Evolutionary conservation across 805 yeast genomes (phyloP).

Genomic region (Candida pini): DNA sequence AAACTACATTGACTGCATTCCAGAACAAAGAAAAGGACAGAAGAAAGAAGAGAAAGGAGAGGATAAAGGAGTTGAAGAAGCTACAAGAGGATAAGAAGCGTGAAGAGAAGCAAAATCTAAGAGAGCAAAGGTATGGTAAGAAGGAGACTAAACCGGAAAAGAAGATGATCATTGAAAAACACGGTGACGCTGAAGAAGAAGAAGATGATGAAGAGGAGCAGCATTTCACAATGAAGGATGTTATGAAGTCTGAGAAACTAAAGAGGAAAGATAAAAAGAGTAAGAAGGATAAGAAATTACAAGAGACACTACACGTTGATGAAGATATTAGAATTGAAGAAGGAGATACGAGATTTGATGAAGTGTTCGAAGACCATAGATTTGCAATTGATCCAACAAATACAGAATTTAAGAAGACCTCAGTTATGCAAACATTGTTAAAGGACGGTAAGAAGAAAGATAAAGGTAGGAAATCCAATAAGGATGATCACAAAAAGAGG

Average conservation of each 20-base stretch:
- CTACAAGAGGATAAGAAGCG: slow-evolving; percentile 47
- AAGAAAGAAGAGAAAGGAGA: slow-evolving; percentile 76
- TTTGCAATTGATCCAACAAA: slow-evolving; percentile 92
- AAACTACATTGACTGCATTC: slow-evolving; percentile 71
- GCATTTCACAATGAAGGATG: slow-evolving; percentile 78
- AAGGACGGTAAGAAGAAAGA: slow-evolving; percentile 63
- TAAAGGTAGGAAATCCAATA: slow-evolving; percentile 15
- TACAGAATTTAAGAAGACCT: slow-evolving; percentile 85
- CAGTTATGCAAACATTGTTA: slow-evolving; percentile 79
- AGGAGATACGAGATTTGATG: slow-evolving; percentile 79
- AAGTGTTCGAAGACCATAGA: slow-evolving; percentile 76
- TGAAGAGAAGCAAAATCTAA: slow-evolving; percentile 29
- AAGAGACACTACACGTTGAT: slow-evolving; percentile 35
- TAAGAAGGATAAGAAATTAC: slow-evolving; percentile 45
- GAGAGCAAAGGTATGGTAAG: slow-evolving; percentile 23
- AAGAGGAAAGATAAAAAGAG: slow-evolving; percentile 45
- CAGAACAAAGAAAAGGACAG: slow-evolving; percentile 91
- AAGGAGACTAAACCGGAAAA: slow-evolving; percentile 37
- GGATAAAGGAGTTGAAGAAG: slow-evolving; percentile 55
- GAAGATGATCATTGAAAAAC: slow-evolving; percentile 67
- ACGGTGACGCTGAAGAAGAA: slow-evolving; percentile 48
- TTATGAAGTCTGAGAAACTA: slow-evolving; percentile 67
- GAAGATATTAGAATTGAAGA: slow-evolving; percentile 57
- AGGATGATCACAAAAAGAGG: slow-evolving; percentile 17
- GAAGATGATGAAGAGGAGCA: slow-evolving; percentile 45